Conservation (phyloP, 805 yeast genomes). For the Schizosaccharomyces japonicus region DNA sequence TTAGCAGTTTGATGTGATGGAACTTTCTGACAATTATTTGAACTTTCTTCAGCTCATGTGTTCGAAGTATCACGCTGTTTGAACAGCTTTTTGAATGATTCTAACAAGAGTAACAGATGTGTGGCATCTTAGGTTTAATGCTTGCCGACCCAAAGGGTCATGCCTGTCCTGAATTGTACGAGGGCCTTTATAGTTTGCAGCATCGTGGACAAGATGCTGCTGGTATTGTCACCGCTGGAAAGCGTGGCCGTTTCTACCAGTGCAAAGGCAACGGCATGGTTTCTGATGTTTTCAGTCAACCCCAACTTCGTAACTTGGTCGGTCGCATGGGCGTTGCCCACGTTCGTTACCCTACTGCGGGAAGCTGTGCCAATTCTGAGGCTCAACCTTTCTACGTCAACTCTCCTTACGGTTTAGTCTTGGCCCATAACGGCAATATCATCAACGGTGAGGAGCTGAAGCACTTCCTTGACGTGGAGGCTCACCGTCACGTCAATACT, state of each 20-base stretch:
- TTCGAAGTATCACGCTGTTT: background rate
- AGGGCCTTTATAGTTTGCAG: constrained; percentile 77
- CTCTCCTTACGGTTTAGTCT: constrained; percentile 78
- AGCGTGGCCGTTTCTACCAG: constrained; percentile 79
- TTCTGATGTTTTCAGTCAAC: constrained; percentile 78
- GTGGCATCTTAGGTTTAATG: constrained; percentile 82
- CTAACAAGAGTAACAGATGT: constrained; percentile 27
- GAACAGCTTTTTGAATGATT: background rate
- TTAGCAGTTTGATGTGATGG: background rate
- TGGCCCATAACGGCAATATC: constrained; percentile 86
- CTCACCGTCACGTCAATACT: constrained; percentile 91
- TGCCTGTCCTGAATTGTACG: constrained; percentile 77
- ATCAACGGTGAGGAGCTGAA: constrained; percentile 64
- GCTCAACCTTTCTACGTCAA: constrained; percentile 97
- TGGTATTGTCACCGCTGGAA: constrained; percentile 91
- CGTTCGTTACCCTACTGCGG: constrained; percentile 90
- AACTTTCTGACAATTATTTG: background rate
- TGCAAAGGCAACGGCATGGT: constrained; percentile 99
- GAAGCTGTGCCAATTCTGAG: constrained; percentile 81
- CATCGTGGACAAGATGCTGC: constrained; percentile 99
- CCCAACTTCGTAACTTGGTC: constrained; percentile 49
- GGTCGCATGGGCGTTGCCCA: constrained; percentile 95
- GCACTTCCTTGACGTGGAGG: constrained; percentile 68
- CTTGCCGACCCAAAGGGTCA: constrained; percentile 46
- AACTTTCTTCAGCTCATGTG: background rate